Conservation (phyloP, 2,329 filamentous ascomycete genomes). For the Waltergamsia citrina region DNA sequence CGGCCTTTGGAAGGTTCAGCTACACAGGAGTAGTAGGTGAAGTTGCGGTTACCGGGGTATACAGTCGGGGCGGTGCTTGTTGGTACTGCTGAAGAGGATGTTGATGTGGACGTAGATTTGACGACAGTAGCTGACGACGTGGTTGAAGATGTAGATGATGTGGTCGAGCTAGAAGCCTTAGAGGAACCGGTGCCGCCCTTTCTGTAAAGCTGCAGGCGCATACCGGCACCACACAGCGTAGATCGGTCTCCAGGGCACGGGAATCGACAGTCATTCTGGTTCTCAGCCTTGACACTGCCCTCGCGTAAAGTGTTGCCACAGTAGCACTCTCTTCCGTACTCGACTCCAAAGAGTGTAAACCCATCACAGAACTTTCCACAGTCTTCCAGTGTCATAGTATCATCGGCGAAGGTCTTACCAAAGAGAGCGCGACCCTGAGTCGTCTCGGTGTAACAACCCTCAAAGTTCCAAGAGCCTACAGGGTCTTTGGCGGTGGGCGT, state of each 20-base stretch:
- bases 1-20: conserved; percentile 21
- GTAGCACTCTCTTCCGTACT: conserved; percentile 28
- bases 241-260: conserved; percentile 19
- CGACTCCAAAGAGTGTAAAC: conserved; percentile 20
- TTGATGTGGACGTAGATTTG: no score
- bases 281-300: conserved; percentile 15
- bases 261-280: conserved; percentile 22
- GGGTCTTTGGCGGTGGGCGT: conserved; percentile 12
- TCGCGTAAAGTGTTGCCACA: conserved; percentile 22
- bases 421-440: conserved; percentile 18
- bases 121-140: conserved; percentile 7
- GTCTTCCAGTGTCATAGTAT: conserved; percentile 24
- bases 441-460: conserved; percentile 26
- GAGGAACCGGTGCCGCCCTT: conserved; percentile 3
- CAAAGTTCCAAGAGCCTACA: conserved; percentile 18
- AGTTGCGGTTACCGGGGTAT: conserved; percentile 22
- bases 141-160: conserved; percentile 4
- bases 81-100: no score
- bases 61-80: conserved; percentile 16
- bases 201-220: conserved; percentile 22
- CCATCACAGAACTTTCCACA: conserved; percentile 19
- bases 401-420: conserved; percentile 15
- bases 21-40: conserved; percentile 25
- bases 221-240: conserved; percentile 23
- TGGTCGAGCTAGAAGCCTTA: neutral